These are phyloP conservation scores for Plasmopara halstedii DNA, from an alignment of 352 stramenopile genomes.

Conservation along the genomic window DNA sequence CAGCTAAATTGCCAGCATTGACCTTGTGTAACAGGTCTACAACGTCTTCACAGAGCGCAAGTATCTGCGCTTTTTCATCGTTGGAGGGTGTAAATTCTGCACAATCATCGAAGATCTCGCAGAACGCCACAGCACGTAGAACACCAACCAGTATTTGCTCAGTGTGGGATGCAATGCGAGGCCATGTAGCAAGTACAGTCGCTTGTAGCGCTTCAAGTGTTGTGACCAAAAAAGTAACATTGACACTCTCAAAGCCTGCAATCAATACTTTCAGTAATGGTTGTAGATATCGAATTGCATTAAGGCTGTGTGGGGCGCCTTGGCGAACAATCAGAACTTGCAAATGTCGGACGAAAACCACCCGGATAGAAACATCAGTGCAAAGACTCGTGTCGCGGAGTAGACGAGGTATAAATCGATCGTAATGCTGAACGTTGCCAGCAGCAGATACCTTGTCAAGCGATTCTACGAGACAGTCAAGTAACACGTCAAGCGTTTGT, in stretches of 20 bases:
- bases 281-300: conserved; percentile 69
- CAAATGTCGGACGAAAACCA: conserved; percentile 49
- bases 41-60: conserved; percentile 28
- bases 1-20: conserved; percentile 7
- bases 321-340: conserved; percentile 38
- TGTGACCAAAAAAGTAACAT: conserved; percentile 36
- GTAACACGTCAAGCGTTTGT: conserved; percentile 42
- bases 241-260: conserved; percentile 58
- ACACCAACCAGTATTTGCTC: conserved; percentile 65
- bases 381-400: conserved; percentile 56
- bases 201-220: conserved; percentile 51
- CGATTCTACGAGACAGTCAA: conserved; percentile 46
- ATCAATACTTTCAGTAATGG: conserved; percentile 68
- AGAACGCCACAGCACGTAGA: conserved; percentile 58
- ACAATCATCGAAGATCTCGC: conserved; percentile 47
- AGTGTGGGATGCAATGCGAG: conserved; percentile 54
- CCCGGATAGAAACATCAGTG: conserved; percentile 46
- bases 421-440: conserved; percentile 52
- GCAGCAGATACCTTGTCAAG: conserved; percentile 58
- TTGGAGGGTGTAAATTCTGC: conserved; percentile 16
- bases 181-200: conserved; percentile 53
- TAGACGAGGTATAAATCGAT: conserved; percentile 57
- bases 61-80: conserved; percentile 24
- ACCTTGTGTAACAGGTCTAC: conserved; percentile 31
- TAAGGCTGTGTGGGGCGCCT: conserved; percentile 58